Evolutionary conservation across 208 protist genomes (phyloP).

Genomic region (Leishmania braziliensis): DNA sequence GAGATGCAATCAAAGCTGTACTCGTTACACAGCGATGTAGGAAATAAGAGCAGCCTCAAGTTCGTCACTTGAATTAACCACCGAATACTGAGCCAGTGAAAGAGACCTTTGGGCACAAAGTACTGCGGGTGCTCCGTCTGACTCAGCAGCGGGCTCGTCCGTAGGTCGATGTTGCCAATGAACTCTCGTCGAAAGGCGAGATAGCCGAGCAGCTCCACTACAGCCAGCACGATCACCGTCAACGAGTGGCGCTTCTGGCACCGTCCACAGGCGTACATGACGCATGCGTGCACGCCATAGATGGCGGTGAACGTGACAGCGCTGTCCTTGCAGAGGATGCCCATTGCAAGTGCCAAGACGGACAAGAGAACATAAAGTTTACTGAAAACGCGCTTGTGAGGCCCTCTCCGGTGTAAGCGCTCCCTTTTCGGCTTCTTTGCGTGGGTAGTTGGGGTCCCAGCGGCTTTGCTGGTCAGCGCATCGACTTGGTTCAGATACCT

Average conservation of each 20-base stretch:
- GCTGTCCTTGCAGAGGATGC: conserved; percentile 73
- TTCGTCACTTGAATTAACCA: conserved; percentile 79
- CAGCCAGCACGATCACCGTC: conserved; percentile 16
- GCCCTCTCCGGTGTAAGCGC: no score
- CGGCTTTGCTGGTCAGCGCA: neutral
- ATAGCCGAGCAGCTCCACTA: conserved; percentile 40
- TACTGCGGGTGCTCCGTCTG: conserved; percentile 86
- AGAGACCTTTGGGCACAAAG: conserved; percentile 39
- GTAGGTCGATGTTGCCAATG: conserved; percentile 60
- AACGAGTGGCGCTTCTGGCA: conserved; percentile 14
- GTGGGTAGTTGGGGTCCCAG: neutral
- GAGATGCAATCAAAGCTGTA: conserved; percentile 92
- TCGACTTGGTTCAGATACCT: conserved; percentile 24
- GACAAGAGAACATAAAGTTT: conserved; percentile 36
- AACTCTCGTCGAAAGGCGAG: conserved; percentile 48
- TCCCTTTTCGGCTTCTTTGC: no score
- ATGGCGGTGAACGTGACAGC: conserved; percentile 74
- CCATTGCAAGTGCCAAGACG: conserved; percentile 1
- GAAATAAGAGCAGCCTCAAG: conserved; percentile 79
- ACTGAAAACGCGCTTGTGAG: neutral
- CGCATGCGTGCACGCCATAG: conserved; percentile 47
- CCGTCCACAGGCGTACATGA: conserved; percentile 34
- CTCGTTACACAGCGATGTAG: conserved; percentile 76
- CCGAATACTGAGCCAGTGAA: conserved; percentile 49
- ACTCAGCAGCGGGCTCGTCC: conserved; percentile 42